Evolutionary conservation across 2,329 filamentous ascomycete genomes (phyloP), one percentile per base, ranked within the genome.

Genomic region (Akanthomyces muscarius): DNA sequence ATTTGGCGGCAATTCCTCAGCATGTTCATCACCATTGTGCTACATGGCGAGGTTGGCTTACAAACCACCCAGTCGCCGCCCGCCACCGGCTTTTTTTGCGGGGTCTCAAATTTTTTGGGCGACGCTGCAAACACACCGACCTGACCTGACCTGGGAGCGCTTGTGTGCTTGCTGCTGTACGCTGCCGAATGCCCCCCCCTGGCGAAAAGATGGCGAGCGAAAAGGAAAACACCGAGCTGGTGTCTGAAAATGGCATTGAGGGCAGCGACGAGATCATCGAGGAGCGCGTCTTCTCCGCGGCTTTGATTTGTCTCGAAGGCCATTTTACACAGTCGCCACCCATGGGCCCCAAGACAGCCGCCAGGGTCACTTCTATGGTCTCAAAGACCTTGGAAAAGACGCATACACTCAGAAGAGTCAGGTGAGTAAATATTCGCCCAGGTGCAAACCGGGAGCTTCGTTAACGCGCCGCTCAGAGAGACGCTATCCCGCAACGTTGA

Each of bases 311-410:
- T 68, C 79, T 88, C 61, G 85, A 88, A 71, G 83, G 83, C 51
- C 84, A 87, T 73, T 86, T 85, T 70, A 83, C 80, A 64, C 77
- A 82, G 65, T 77, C 80, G 28, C 83, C 83, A 51, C 77, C 81
- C 38, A 85, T 88, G 76, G 85, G 86, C 2, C 78, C 80, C 21
- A 79, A 79, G 68, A 85, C 84, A 13, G 80, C 82, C 65, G 75
- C 78, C 44, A 83, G 80, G 66, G 81, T 86, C 55, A 81, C 78
- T 65, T 80, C 79, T 61, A 85, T 88, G 76, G 78, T 89, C 53
- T 78, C 81, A 4, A 84, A 81, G 69, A 87, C 85, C 1, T 72
- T 89, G 45, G 86, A 88, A 68, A 86, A 86, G 75, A 88, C 86
- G 4, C 84, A 87, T 66, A 84, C 81, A 1, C 79, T 83, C 25